These are phyloP conservation scores for Russula ochroleuca DNA, from an alignment of 768 basidiomycete species.

Conservation along the genomic window DNA sequence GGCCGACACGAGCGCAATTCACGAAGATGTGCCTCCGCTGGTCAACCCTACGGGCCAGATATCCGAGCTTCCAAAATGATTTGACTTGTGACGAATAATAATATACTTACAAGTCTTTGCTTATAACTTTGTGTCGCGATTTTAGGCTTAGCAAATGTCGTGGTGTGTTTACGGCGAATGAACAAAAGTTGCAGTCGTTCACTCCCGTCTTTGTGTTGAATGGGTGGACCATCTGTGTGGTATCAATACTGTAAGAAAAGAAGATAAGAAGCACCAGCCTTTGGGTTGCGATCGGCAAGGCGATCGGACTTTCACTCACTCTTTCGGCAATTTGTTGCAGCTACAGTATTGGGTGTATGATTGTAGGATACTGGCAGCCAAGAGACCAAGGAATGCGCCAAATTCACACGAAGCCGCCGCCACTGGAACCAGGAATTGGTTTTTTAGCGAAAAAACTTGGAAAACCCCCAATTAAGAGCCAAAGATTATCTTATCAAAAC, in stretches of 20 bases:
- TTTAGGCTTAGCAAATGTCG: neutral
- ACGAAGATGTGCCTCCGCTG: slow-evolving; percentile 9
- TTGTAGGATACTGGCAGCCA: too few species aligned
- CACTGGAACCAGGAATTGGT: too few species aligned
- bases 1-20: neutral
- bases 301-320: too few species aligned
- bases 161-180: neutral
- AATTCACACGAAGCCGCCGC: too few species aligned
- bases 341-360: too few species aligned
- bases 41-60: neutral
- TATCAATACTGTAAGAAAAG: neutral
- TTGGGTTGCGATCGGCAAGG: too few species aligned
- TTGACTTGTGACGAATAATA: neutral
- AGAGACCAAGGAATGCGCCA: too few species aligned
- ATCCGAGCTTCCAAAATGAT: slow-evolving; percentile 18
- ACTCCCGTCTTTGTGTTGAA: neutral
- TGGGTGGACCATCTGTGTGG: neutral
- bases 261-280: neutral
- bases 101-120: neutral
- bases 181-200: neutral
- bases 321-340: too few species aligned
- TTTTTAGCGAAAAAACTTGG: too few species aligned
- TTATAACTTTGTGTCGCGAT: neutral
- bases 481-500: too few species aligned
- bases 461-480: too few species aligned